phyloP scores from a whole-genome alignment of 352 stramenopile species.

The Phytophthora citricola region DNA sequence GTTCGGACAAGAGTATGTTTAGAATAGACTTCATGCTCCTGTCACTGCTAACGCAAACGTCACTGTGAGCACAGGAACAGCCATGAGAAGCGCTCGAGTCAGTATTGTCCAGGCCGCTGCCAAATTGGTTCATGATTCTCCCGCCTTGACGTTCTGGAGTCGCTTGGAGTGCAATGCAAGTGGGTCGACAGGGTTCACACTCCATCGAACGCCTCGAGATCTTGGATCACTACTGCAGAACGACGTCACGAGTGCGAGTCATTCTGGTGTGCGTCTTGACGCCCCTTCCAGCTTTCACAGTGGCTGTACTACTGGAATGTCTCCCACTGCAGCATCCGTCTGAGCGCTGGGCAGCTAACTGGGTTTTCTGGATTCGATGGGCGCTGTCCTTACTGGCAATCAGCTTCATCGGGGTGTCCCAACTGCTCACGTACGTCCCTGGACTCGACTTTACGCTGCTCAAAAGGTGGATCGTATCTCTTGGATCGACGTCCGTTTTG shows the following conservation, averaged over 20 bases:
- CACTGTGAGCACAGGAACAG: neutral
- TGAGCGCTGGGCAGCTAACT: slow-evolving; percentile 21
- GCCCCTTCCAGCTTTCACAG: slow-evolving; percentile 9
- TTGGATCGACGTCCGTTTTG: slow-evolving; percentile 2
- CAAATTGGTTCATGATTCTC: neutral
- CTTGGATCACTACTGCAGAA: slow-evolving; percentile 28
- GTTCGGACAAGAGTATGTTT: neutral
- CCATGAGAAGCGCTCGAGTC: neutral
- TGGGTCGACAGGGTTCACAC: slow-evolving; percentile 21
- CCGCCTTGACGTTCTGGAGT: slow-evolving; percentile 1
- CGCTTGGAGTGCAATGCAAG: slow-evolving; percentile 15
- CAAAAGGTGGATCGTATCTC: slow-evolving; percentile 9
- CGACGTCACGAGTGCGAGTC: slow-evolving; percentile 11
- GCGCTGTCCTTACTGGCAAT: slow-evolving; percentile 1
- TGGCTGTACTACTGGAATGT: slow-evolving; percentile 14
- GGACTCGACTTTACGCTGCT: slow-evolving; percentile 13
- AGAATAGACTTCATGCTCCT: neutral
- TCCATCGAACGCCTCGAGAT: slow-evolving; percentile 20
- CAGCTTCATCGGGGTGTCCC: neutral
- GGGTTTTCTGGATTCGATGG: slow-evolving; percentile 25
- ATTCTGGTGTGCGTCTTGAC: slow-evolving; percentile 21
- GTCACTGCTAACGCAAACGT: neutral
- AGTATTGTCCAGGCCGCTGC: neutral
- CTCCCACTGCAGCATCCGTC: slow-evolving; percentile 13
- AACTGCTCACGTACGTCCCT: slow-evolving; percentile 12